phyloP scores from a whole-genome alignment of 75 land plant species.

The Cupressus sempervirens region DNA sequence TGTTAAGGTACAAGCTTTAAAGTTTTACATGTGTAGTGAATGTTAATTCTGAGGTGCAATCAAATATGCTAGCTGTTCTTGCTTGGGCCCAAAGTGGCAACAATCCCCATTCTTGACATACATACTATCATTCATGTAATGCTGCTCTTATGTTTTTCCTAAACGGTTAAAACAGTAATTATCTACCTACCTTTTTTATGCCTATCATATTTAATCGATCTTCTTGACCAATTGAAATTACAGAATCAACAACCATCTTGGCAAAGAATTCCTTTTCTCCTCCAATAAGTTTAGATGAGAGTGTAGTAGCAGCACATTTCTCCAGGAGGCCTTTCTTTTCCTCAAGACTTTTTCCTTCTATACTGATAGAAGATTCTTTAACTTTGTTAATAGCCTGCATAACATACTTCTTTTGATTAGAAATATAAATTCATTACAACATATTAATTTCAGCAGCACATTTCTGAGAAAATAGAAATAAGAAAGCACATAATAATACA shows the following conservation, averaged over 20 bases:
- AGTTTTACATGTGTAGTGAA: background rate
- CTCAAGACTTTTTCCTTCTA: slow-evolving; percentile 90
- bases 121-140: background rate
- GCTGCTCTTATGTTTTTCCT: background rate
- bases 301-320: slow-evolving; percentile 95
- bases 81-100: background rate
- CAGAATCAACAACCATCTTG: slow-evolving; percentile 97
- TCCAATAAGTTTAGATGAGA: slow-evolving; percentile 93
- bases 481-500: background rate
- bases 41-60: background rate
- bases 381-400: slow-evolving; percentile 78
- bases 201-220: slow-evolving; percentile 92
- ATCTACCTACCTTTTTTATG: slow-evolving; percentile 75
- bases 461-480: background rate
- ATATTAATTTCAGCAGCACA: background rate
- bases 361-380: slow-evolving; percentile 82
- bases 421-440: background rate
- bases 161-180: background rate
- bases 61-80: background rate
- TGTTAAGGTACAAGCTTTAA: background rate
- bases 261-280: slow-evolving; percentile 99
- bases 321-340: slow-evolving; percentile 83
- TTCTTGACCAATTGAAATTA: slow-evolving; percentile 76
- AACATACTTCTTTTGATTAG: background rate
- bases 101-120: background rate